Percentiles rank a stretch among this genome's conserved stretches.
These are phyloP conservation scores for Ophiostoma tasmaniense DNA, from an alignment of 2,329 filamentous ascomycete species.

Conservation along the genomic window DNA sequence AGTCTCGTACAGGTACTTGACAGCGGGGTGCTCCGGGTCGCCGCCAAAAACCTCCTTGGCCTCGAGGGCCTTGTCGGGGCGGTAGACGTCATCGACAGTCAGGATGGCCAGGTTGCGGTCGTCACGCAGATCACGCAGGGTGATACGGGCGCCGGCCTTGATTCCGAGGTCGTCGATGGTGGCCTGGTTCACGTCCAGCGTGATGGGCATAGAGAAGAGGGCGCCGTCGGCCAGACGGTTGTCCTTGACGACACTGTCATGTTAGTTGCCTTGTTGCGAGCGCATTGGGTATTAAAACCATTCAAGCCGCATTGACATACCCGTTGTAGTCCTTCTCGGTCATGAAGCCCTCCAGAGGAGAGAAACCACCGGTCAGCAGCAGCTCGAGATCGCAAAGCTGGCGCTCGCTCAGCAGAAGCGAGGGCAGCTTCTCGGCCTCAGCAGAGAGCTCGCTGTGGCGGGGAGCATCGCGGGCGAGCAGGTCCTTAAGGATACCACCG, in stretches of 20 bases:
- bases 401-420: constrained; percentile 78
- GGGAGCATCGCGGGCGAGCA: constrained; percentile 84
- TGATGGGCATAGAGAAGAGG: constrained; percentile 96
- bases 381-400: constrained; percentile 97
- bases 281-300: background rate
- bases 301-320: constrained; percentile 43
- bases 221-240: constrained; percentile 79
- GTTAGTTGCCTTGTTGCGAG: constrained; percentile 82
- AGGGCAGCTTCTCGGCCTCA: constrained; percentile 80
- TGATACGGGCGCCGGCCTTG: constrained; percentile 72
- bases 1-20: constrained; percentile 78
- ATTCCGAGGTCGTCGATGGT: constrained; percentile 67
- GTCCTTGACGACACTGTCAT: constrained; percentile 83
- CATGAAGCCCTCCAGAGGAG: constrained; percentile 96
- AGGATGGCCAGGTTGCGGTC: constrained; percentile 94
- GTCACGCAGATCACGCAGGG: constrained; percentile 90
- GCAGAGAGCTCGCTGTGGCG: constrained; percentile 68
- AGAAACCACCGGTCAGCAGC: constrained; percentile 96
- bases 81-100: constrained; percentile 91
- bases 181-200: constrained; percentile 71
- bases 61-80: constrained; percentile 82
- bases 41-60: constrained; percentile 91
- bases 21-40: constrained; percentile 81
- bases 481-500: constrained; percentile 94
- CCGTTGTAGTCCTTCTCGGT: constrained; percentile 94